Evolutionary conservation across 1,284 basidiomycete genomes (phyloP), one percentile per base, ranked within the genome.

Genomic region (Ceratorhiza oryzae-sativae): DNA sequence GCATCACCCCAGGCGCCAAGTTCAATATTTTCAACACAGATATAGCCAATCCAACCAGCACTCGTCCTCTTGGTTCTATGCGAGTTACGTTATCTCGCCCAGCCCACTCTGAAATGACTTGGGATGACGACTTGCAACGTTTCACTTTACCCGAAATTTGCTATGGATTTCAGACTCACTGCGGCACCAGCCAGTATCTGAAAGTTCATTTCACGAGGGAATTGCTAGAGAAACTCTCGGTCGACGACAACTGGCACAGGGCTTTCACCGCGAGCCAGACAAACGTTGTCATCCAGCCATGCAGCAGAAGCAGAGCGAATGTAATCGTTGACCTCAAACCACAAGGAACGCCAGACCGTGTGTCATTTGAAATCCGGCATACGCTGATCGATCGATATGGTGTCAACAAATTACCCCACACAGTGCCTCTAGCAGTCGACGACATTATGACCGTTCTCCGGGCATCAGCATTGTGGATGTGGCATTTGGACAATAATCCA

Each of bases 121-220:
- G 60, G 60, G 46, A 32, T 8, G 46, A 62, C 10, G 46, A 62
- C 13, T 9, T 30, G 3, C 34, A 62, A 5, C 4, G 15, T 3
- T 62, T 62, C 27, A 27, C 48, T 9, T 46, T 62, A 2, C 60
- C 60, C 10, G 30, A 62, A n/a, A 3, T 62, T 12, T 48, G 45
- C 13, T 62, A 62, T 13, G 60, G 45, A 10, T 62, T 48, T 49
- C 60, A 62, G 30, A 49, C 45, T 32, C 45, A 49, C 18, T 62
- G 60, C 46, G 45, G 60, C 8, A 32, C 60, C 9, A 32, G 36
- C 18, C 60, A 62, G 32, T 30, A 23, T 10, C 18, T 62, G 3
- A 20, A 36, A 20, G 30, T 62, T 23, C 60, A 62, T 12, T 49
- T 62, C 15, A 62, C 60, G 5, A 15, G 23, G 9, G 8, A 4